Conservation (phyloP, 805 yeast genomes). For the Blastobotrys attinorum region DNA sequence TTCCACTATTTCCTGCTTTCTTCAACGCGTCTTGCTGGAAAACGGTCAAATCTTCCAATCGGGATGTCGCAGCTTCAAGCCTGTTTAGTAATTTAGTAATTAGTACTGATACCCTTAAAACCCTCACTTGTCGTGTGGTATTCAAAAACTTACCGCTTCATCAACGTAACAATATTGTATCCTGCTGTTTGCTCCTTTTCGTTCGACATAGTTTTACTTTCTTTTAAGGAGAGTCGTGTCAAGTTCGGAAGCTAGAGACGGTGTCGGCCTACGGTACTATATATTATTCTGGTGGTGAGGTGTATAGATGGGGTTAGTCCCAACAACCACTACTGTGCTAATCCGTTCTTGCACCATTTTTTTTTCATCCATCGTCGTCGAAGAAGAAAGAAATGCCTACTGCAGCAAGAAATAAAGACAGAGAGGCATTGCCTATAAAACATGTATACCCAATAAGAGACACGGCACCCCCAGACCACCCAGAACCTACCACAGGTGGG, state of each 20-base stretch:
- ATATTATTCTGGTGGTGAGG: no score
- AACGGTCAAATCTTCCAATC: conserved; percentile 81
- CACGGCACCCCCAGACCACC: conserved; percentile 11
- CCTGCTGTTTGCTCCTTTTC: conserved; percentile 33
- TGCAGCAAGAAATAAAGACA: neutral
- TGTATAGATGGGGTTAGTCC: no score
- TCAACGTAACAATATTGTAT: conserved; percentile 75
- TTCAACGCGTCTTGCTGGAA: conserved; percentile 55
- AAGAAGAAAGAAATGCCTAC: neutral
- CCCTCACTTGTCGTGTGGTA: neutral
- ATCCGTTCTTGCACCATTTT: neutral
- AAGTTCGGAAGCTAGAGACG: no score
- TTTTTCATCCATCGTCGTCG: neutral
- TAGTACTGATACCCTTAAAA: neutral
- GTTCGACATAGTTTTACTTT: neutral
- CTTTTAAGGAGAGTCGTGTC: neutral
- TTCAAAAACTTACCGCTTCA: conserved; percentile 45
- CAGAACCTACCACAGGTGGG: conserved; percentile 40
- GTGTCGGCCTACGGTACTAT: no score
- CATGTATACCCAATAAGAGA: conserved; percentile 25
- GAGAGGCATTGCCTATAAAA: conserved; percentile 5
- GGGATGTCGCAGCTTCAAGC: conserved; percentile 87
- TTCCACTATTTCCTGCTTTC: conserved; percentile 9
- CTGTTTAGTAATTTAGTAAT: conserved; percentile 29
- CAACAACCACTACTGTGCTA: neutral